Evolutionary conservation across 208 protist species (phyloP).

Genomic region (Trypanosoma grayi): DNA sequence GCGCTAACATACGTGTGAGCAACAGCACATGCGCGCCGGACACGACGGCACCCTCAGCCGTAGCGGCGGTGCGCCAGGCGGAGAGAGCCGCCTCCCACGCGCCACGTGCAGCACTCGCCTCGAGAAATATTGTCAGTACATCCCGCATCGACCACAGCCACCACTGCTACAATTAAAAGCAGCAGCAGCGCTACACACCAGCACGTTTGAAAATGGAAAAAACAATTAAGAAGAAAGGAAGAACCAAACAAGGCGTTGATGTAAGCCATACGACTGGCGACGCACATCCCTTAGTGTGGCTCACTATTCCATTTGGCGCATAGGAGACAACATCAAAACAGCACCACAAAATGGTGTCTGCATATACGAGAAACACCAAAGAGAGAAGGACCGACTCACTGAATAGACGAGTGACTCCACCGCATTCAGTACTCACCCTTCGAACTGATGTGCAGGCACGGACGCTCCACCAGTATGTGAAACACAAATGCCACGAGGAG

Average conservation of each 20-base stretch:
- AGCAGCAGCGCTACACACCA: constrained; percentile 4
- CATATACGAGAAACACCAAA: no score
- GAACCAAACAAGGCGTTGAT: not conserved
- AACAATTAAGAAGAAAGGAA: constrained; percentile 1
- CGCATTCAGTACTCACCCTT: constrained; percentile 21
- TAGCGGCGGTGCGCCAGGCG: constrained; percentile 7
- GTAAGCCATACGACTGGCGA: no score
- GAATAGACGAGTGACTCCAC: no score
- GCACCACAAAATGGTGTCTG: no score
- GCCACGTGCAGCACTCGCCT: constrained; percentile 29
- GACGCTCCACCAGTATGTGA: constrained; percentile 28
- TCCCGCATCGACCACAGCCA: constrained; percentile 24
- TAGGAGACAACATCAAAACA: no score
- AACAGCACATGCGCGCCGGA: constrained; percentile 8
- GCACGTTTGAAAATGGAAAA: constrained; percentile 5
- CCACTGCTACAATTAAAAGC: not conserved
- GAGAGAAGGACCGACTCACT: no score
- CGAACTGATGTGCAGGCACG: constrained; percentile 26
- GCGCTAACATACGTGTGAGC: constrained; percentile 6
- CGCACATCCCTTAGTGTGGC: no score
- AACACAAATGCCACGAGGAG: constrained; percentile 26
- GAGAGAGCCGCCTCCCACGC: constrained; percentile 27
- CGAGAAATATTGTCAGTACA: constrained; percentile 26
- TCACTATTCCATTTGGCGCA: no score
- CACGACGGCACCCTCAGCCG: not conserved